Evolutionary conservation across 2,329 filamentous ascomycete species (phyloP).

Genomic region (Aspergillus sojae): DNA sequence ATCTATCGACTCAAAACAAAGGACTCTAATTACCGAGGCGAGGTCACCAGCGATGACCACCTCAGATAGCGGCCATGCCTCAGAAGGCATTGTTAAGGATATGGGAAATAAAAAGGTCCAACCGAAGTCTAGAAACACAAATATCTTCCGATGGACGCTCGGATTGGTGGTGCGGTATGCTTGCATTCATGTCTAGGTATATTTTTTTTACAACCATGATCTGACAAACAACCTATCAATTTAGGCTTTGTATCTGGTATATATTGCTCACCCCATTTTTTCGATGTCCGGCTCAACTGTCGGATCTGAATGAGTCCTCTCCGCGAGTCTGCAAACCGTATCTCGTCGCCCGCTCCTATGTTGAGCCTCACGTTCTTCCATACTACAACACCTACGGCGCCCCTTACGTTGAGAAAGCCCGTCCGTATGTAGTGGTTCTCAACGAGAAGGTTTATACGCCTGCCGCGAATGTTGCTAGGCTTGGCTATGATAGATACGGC

Average conservation of each 20-base stretch:
- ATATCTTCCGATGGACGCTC: slow-evolving; percentile 37
- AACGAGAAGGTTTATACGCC: slow-evolving; percentile 69
- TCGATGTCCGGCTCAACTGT: slow-evolving; percentile 73
- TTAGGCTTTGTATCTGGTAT: slow-evolving; percentile 82
- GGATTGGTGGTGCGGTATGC: slow-evolving; percentile 41
- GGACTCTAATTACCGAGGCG: slow-evolving; percentile 12
- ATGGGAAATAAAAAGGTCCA: slow-evolving; percentile 13
- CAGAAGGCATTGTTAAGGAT: slow-evolving; percentile 23
- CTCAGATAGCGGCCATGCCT: slow-evolving; percentile 30
- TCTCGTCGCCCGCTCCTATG: slow-evolving; percentile 63
- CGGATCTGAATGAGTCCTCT: slow-evolving; percentile 68
- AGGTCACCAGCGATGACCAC: slow-evolving; percentile 25
- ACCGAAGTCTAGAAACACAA: slow-evolving; percentile 19
- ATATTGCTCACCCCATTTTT: slow-evolving; percentile 78
- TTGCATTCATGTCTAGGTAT: slow-evolving; percentile 10
- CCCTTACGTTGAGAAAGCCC: slow-evolving; percentile 75
- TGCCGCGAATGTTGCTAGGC: slow-evolving; percentile 63
- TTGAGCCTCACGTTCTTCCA: slow-evolving; percentile 76
- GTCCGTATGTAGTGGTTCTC: slow-evolving; percentile 68
- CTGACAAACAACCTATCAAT: slow-evolving; percentile 1
- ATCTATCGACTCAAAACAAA: background rate
- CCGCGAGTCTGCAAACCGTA: slow-evolving; percentile 84
- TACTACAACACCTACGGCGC: slow-evolving; percentile 85
- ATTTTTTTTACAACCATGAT: background rate
- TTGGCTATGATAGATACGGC: slow-evolving; percentile 68